These are phyloP conservation scores for Cladosporium sp. DNA, from an alignment of 2,329 filamentous ascomycete species.

Conservation along the genomic window DNA sequence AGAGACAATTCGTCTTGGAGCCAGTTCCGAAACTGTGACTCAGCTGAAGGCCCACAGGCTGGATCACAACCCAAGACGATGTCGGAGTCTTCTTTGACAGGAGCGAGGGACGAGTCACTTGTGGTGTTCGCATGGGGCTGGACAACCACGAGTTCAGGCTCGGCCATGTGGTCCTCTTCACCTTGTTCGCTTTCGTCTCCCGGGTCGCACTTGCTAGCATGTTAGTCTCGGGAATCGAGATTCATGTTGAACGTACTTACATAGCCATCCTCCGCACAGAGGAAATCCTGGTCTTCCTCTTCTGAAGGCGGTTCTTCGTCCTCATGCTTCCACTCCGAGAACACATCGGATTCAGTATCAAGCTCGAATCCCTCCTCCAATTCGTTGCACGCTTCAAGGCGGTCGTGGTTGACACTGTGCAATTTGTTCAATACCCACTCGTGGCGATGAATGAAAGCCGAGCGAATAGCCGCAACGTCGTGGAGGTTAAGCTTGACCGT, in stretches of 20 bases:
- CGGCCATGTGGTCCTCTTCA: not conserved
- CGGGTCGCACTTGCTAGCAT: not conserved
- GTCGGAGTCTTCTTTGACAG: no score
- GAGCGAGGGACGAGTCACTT: no score
- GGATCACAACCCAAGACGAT: no score
- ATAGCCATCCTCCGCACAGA: not conserved
- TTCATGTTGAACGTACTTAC: not conserved
- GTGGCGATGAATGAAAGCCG: not conserved
- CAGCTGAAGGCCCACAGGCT: no score
- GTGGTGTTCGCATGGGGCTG: no score
- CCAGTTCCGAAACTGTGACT: no score
- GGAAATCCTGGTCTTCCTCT: not conserved
- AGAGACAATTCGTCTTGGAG: no score
- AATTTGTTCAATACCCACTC: conserved; percentile 5
- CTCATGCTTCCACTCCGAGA: not conserved
- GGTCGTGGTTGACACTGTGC: not conserved
- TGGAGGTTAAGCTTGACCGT: not conserved
- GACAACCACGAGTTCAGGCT: not conserved
- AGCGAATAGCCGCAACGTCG: not conserved
- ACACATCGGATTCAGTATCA: no score
- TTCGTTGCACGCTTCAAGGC: not conserved
- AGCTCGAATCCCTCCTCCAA: not conserved
- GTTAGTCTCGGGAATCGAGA: not conserved
- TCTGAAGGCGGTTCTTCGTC: not conserved
- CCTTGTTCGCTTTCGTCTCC: not conserved